Evolutionary conservation across 2,329 filamentous ascomycete species (phyloP).

Genomic region (Aspergillus arachidicola): DNA sequence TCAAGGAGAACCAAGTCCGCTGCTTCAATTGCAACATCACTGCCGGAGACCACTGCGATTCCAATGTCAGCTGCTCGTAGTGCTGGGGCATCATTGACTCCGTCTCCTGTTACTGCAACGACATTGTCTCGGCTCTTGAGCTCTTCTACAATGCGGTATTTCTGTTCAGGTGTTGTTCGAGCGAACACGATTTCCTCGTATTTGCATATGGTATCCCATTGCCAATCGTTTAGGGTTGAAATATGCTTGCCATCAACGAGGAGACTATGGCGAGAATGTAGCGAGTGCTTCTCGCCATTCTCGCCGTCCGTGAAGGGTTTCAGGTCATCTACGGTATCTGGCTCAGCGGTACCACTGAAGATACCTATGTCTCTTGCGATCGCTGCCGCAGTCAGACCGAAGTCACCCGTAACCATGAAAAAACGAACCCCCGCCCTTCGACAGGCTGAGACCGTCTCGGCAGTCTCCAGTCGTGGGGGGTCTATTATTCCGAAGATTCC

Average conservation of each 20-base stretch:
- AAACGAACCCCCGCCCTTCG: slow-evolving; percentile 42
- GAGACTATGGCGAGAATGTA: slow-evolving; percentile 52
- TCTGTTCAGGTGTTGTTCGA: slow-evolving; percentile 48
- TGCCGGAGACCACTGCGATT: slow-evolving; percentile 40
- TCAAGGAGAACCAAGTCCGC: slow-evolving; percentile 43
- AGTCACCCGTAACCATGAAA: slow-evolving; percentile 50
- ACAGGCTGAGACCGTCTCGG: slow-evolving; percentile 37
- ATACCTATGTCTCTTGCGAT: slow-evolving; percentile 48
- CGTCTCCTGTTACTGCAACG: slow-evolving; percentile 46
- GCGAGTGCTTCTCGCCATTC: slow-evolving; percentile 21
- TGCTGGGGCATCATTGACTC: slow-evolving; percentile 41
- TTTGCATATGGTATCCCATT: slow-evolving; percentile 67
- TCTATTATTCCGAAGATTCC: slow-evolving; percentile 55
- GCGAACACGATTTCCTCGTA: slow-evolving; percentile 56
- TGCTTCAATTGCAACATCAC: slow-evolving; percentile 45
- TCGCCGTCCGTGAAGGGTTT: slow-evolving; percentile 29
- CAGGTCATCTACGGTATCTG: slow-evolving; percentile 61
- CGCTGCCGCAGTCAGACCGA: slow-evolving; percentile 43
- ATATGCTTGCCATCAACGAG: slow-evolving; percentile 69
- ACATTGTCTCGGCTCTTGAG: slow-evolving; percentile 40
- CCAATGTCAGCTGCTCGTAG: slow-evolving; percentile 37
- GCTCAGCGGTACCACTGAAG: slow-evolving; percentile 45
- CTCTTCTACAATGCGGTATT: slow-evolving; percentile 47
- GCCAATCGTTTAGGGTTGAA: slow-evolving; percentile 63
- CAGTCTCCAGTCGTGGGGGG: slow-evolving; percentile 41